These are phyloP conservation scores for Solanum paucissectum DNA, from an alignment of 257 asterid genomes.

Conservation along the genomic window DNA sequence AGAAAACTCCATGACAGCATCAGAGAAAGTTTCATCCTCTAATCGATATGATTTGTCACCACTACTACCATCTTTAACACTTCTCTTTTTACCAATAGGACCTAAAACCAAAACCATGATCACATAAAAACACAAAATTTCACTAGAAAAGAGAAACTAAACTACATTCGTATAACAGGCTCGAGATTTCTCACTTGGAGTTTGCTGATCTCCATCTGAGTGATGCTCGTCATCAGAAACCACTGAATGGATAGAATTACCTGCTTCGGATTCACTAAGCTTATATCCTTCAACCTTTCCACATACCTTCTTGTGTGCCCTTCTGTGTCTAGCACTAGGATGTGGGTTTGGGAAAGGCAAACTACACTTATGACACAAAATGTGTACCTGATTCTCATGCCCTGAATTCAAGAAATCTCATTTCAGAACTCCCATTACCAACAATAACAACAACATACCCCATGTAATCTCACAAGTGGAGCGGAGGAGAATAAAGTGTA, in stretches of 20 bases:
- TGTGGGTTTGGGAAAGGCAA: constrained; percentile 94
- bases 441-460: background rate
- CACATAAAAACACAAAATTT: background rate
- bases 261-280: constrained; percentile 21
- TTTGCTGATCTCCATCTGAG: constrained; percentile 44
- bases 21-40: constrained; percentile 68
- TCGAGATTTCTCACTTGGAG: constrained; percentile 42
- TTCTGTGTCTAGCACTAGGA: constrained; percentile 83
- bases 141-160: background rate
- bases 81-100: constrained; percentile 27
- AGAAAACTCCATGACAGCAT: constrained; percentile 61
- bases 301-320: constrained; percentile 76
- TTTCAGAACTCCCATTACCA: background rate
- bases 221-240: constrained; percentile 45
- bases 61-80: constrained; percentile 19
- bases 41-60: constrained; percentile 37
- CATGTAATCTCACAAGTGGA: background rate
- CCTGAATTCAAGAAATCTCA: constrained; percentile 35
- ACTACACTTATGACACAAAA: constrained; percentile 69
- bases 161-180: background rate
- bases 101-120: constrained; percentile 28
- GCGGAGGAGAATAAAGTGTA: background rate
- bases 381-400: constrained; percentile 45
- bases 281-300: constrained; percentile 73
- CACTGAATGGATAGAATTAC: constrained; percentile 14